Conservation (phyloP, 73 alveolate species). For the Breviolum minutum region DNA sequence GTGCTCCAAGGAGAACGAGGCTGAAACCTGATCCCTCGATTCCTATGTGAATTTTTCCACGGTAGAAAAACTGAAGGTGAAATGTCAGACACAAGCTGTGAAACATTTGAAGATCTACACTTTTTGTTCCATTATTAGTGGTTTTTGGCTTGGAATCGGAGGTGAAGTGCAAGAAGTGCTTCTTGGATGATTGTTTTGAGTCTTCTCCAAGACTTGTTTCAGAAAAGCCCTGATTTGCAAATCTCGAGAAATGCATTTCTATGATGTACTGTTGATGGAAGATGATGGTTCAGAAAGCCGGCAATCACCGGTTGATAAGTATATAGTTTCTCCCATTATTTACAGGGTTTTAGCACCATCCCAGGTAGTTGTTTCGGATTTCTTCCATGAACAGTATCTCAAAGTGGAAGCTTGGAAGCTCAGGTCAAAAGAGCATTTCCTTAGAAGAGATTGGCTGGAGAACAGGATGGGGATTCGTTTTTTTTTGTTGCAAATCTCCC, state of each 20-base stretch:
- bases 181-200: background rate
- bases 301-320: no score
- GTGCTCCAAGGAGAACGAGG: conserved; percentile 52
- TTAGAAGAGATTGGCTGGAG: conserved; percentile 68
- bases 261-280: background rate
- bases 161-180: conserved; percentile 7
- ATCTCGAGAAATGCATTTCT: background rate
- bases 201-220: no score
- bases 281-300: background rate
- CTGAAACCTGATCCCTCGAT: background rate
- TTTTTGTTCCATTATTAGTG: no score
- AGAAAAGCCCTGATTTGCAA: no score
- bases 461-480: background rate
- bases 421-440: conserved; percentile 33
- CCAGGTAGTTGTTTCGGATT: no score
- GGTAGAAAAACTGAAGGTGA: no score
- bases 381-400: no score
- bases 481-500: background rate
- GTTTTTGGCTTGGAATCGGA: background rate
- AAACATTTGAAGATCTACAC: no score
- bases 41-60: no score
- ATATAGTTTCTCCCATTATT: no score
- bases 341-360: no score
- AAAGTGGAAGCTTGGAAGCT: background rate
- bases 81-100: no score